Evolutionary conservation across 495 filamentous ascomycete genomes (phyloP), one percentile per base, ranked within the genome.

Genomic region (Aspergillus diversus): DNA sequence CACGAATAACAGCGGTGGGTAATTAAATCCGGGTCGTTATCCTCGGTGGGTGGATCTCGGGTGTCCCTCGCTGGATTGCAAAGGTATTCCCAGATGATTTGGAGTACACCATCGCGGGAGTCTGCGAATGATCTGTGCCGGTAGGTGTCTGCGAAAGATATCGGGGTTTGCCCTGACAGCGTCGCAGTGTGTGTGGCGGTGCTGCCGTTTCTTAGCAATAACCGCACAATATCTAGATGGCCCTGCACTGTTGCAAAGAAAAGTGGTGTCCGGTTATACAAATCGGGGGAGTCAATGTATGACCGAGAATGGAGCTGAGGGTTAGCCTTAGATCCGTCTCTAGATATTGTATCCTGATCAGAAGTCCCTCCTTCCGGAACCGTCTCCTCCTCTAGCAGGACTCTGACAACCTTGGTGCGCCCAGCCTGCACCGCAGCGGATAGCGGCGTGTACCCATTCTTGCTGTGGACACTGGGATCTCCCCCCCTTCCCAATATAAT

Each of bases 401-500:
- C 53, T 21, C 7, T 39, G 13, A 55, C 37, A 33, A 55, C 33
- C 12, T 11, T 16, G n/a, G 53, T n/a, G 37, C 37, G 33, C 2
- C 33, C 33, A n/a, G 13, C n/a, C n/a, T 16, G 16, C n/a, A 35
- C 53, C 5, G 53, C 53, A 33, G 16, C 21, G 4, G 53, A 37
- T 13, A 55, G 33, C 8, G 53, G 53, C 33, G 33, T 57, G 15
- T 46, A 57, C n/a, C 55, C 55, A 32, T 57, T 46, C 5, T 12
- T 47, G 17, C 46, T 32, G 27, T 1, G 17, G 5, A 32, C 5
- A 8, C 7, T 42, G 15, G 55, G 35, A n/a, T 33, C 17, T 9
- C 12, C 39, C 7, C 55, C 55, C 16, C 32, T 57, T 12, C 46
- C 55, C 1, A 57, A 16, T 39, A 57, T 16, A 5, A 47, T 32